These are phyloP conservation scores for Pythium aristosporum DNA, from an alignment of 352 stramenopile genomes.

Conservation along the genomic window DNA sequence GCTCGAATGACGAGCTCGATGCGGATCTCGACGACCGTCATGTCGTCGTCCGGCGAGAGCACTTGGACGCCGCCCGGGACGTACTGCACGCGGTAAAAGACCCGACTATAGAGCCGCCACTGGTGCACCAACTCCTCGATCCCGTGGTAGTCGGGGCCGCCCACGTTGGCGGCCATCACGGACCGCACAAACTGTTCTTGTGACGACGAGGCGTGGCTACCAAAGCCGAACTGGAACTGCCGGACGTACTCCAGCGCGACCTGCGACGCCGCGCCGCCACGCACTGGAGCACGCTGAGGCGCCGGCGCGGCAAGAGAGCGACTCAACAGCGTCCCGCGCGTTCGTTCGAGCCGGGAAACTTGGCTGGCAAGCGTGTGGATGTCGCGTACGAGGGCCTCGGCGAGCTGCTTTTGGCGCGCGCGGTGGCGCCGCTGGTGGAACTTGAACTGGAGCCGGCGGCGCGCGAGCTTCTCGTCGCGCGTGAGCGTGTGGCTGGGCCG, in stretches of 20 bases:
- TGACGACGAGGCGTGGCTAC: slow-evolving; percentile 8
- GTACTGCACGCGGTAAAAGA: slow-evolving; percentile 44
- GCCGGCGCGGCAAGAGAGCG: neutral
- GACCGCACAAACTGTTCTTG: slow-evolving; percentile 58
- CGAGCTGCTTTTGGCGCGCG: slow-evolving; percentile 50
- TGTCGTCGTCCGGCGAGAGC: slow-evolving; percentile 29
- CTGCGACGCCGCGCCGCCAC: slow-evolving; percentile 17
- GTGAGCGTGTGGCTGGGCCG: slow-evolving; percentile 12
- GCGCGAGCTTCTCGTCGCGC: slow-evolving; percentile 45
- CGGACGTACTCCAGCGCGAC: slow-evolving; percentile 58
- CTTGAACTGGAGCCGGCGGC: slow-evolving; percentile 63
- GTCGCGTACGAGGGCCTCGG: slow-evolving; percentile 20
- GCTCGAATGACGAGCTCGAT: slow-evolving; percentile 41
- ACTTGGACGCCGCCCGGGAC: slow-evolving; percentile 34
- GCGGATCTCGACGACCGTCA: slow-evolving; percentile 51
- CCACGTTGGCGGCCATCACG: slow-evolving; percentile 42
- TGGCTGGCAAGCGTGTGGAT: slow-evolving; percentile 38
- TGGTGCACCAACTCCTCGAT: slow-evolving; percentile 49
- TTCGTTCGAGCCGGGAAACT: slow-evolving; percentile 39
- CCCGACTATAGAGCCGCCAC: slow-evolving; percentile 48
- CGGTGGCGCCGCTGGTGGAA: slow-evolving; percentile 66
- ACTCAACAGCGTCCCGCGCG: slow-evolving; percentile 5
- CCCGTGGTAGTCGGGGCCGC: slow-evolving; percentile 52
- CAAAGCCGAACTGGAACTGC: slow-evolving; percentile 34
- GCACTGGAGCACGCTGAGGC: slow-evolving; percentile 5